A percentile compares a stretch with the other conserved stretches of the same genome.
Conservation (phyloP, 371 early-diverging fungal genomes). For the Mucor lusitanicus region DNA sequence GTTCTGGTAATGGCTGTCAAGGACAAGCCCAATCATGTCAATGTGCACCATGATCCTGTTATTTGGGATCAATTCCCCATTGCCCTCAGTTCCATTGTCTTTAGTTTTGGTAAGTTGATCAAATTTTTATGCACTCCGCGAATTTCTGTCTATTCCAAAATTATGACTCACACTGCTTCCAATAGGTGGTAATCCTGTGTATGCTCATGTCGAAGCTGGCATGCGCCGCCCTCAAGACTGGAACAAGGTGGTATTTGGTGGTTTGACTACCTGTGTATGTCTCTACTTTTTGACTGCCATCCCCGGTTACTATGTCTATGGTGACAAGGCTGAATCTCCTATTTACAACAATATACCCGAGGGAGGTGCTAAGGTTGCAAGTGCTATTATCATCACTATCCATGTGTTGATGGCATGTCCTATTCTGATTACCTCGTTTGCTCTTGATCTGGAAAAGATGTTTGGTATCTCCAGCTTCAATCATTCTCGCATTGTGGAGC, state of each 20-base stretch:
- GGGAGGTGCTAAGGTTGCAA: conserved; percentile 61
- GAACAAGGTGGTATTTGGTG: conserved; percentile 68
- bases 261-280: conserved; percentile 68
- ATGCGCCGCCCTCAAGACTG: conserved; percentile 81
- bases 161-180: background rate
- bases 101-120: conserved; percentile 50
- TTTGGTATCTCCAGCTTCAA: conserved; percentile 38
- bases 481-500: conserved; percentile 32
- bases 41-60: conserved; percentile 37
- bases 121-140: background rate
- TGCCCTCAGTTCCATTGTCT: conserved; percentile 62
- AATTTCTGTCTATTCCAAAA: background rate
- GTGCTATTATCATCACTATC: conserved; percentile 76
- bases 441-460: conserved; percentile 68
- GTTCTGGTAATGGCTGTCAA: conserved; percentile 21
- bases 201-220: conserved; percentile 74
- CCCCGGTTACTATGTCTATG: conserved; percentile 85
- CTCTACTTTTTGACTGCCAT: conserved; percentile 79
- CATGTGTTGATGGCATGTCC: conserved; percentile 86
- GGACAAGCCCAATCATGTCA: conserved; percentile 10
- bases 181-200: conserved; percentile 35
- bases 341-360: conserved; percentile 73
- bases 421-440: conserved; percentile 80
- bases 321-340: conserved; percentile 70
- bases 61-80: conserved; percentile 60